Conservation (phyloP, 768 basidiomycete genomes). For the Serendipita sp. region DNA sequence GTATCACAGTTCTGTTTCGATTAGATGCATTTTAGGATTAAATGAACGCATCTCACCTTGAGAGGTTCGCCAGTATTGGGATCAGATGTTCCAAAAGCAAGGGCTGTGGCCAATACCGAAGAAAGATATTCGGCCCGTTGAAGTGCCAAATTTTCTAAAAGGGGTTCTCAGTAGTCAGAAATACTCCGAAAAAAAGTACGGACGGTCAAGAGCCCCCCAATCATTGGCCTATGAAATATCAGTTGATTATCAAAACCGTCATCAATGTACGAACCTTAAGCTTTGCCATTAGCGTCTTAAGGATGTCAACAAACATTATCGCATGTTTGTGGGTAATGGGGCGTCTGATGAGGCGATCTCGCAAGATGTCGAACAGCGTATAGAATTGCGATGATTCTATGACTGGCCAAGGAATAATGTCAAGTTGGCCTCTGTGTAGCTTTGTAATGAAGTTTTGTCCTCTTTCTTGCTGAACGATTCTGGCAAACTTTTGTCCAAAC, state of each 20-base stretch:
- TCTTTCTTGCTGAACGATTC: slow-evolving; percentile 45
- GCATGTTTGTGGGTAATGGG: slow-evolving; percentile 31
- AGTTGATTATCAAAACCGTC: not conserved
- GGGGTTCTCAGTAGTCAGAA: not conserved
- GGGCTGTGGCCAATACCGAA: slow-evolving; percentile 28
- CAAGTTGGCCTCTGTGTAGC: slow-evolving; percentile 36
- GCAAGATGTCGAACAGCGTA: slow-evolving; percentile 31
- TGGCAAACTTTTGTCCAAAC: slow-evolving; percentile 39
- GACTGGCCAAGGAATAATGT: slow-evolving; percentile 51
- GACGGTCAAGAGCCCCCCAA: slow-evolving; percentile 48
- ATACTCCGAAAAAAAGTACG: slow-evolving; percentile 12
- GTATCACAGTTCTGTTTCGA: slow-evolving; percentile 34
- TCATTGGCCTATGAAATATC: slow-evolving; percentile 34
- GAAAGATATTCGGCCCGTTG: slow-evolving; percentile 23
- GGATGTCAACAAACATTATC: slow-evolving; percentile 36
- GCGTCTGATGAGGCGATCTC: slow-evolving; percentile 32
- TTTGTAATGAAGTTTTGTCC: slow-evolving; percentile 45
- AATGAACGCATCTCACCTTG: slow-evolving; percentile 23
- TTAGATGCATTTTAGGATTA: not conserved
- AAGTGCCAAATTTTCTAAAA: slow-evolving; percentile 17
- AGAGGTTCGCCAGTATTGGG: slow-evolving; percentile 27
- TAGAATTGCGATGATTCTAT: slow-evolving; percentile 49
- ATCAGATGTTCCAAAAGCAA: slow-evolving; percentile 32
- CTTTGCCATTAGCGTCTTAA: slow-evolving; percentile 54
- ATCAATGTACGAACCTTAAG: slow-evolving; percentile 30